Evolutionary conservation across 257 asterid genomes (phyloP).

Genomic region (Solanum pennellii): DNA sequence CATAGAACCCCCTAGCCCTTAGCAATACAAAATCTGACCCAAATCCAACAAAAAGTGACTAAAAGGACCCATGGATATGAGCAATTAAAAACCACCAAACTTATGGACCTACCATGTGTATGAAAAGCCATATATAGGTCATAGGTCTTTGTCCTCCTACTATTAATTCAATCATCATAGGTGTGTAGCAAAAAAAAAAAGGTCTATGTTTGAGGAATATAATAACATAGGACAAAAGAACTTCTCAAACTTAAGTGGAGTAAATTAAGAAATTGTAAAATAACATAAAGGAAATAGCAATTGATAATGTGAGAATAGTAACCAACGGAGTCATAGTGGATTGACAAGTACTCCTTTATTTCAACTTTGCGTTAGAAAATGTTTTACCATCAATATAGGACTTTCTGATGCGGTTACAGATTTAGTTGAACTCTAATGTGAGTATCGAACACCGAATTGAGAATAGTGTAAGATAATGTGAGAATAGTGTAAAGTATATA

Average conservation of each 20-base stretch:
- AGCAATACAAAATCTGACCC: neutral
- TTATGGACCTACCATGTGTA: constrained; percentile 22
- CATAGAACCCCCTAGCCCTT: neutral
- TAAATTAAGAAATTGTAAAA: neutral
- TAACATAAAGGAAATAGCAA: neutral
- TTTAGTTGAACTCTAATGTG: neutral
- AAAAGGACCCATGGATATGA: neutral
- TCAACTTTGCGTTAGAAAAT: neutral
- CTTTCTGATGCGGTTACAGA: fast-evolving
- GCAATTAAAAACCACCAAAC: neutral
- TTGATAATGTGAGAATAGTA: neutral
- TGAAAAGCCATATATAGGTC: neutral
- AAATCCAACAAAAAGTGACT: constrained; percentile 1
- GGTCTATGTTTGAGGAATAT: neutral
- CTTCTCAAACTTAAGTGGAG: constrained; percentile 4
- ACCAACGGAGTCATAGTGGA: neutral
- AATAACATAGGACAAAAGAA: neutral
- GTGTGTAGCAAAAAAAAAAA: neutral
- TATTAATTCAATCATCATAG: neutral
- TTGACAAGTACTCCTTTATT: no score
- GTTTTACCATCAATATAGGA: fast-evolving
- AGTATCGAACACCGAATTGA: fast-evolving
- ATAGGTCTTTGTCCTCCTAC: neutral
- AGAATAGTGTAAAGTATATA: neutral
- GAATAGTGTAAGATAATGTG: neutral